Evolutionary conservation across 2,329 filamentous ascomycete species (phyloP).

Genomic region (Aspergillus sp.): DNA sequence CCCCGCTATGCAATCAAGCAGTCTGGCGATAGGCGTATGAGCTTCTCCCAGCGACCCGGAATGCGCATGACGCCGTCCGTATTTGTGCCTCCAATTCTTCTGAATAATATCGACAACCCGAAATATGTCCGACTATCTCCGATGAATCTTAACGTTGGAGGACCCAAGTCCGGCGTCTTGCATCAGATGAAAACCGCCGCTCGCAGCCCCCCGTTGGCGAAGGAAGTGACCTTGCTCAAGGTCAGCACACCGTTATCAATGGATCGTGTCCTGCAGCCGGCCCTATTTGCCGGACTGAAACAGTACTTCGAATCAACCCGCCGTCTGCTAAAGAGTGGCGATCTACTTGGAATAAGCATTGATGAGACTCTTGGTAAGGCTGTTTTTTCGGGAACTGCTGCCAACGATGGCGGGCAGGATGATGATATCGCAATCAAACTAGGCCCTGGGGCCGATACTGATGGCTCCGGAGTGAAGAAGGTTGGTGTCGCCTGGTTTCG

Average conservation of each 20-base stretch:
- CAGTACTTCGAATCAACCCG: constrained; percentile 81
- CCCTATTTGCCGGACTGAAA: constrained; percentile 82
- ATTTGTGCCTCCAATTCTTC: constrained; percentile 80
- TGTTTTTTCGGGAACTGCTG: constrained; percentile 67
- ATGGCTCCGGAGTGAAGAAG: constrained; percentile 47
- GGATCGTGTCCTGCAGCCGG: constrained; percentile 80
- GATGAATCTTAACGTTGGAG: constrained; percentile 43
- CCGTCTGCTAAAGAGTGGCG: constrained; percentile 79
- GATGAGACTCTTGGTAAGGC: constrained; percentile 81
- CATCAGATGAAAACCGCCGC: constrained; percentile 44
- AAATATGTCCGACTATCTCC: constrained; percentile 77
- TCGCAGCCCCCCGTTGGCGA: constrained; percentile 59
- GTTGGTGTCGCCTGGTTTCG: constrained; percentile 83
- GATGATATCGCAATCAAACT: constrained; percentile 63
- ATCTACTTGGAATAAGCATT: constrained; percentile 84
- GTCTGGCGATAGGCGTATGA: constrained; percentile 51
- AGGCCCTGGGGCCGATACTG: constrained; percentile 28
- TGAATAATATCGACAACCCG: constrained; percentile 80
- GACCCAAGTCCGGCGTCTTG: constrained; percentile 59
- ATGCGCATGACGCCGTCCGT: constrained; percentile 57
- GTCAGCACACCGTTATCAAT: constrained; percentile 86
- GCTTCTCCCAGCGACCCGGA: constrained; percentile 51
- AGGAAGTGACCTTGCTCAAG: constrained; percentile 84
- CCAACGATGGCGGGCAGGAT: constrained; percentile 61
- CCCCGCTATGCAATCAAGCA: constrained; percentile 57